Conservation (phyloP, 257 asterid species). For the Nicotiana noctiflora region DNA sequence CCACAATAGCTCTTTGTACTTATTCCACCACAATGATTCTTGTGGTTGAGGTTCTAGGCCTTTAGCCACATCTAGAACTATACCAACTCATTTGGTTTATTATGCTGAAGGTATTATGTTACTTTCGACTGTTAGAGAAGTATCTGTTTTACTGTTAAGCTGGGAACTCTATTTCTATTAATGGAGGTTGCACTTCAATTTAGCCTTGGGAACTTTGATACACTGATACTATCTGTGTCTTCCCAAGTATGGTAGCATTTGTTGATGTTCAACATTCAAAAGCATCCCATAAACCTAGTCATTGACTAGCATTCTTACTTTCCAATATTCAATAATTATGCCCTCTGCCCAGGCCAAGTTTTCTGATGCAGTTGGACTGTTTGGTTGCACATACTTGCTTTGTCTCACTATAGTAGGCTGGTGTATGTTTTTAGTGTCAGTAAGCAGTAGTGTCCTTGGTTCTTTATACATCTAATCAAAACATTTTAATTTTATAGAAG, state of each 20-base stretch:
- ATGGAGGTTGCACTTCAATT: not conserved
- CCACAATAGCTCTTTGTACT: not conserved
- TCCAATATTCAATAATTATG: not conserved
- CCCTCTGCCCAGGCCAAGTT: not conserved
- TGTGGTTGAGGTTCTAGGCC: not conserved
- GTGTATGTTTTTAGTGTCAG: slow-evolving; percentile 1
- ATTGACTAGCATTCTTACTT: not conserved
- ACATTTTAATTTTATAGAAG: not conserved
- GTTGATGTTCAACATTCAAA: not conserved
- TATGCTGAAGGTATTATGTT: not conserved
- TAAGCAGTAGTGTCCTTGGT: not conserved
- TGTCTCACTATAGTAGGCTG: not conserved
- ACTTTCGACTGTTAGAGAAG: not conserved
- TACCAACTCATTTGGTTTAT: not conserved
- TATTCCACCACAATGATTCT: not conserved
- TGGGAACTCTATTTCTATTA: not conserved
- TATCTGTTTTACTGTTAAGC: not conserved
- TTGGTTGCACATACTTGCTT: not conserved
- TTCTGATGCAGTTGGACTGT: not conserved
- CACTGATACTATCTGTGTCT: not conserved
- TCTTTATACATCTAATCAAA: not conserved
- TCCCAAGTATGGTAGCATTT: not conserved
- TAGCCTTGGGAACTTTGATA: not conserved
- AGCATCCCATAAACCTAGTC: not conserved
- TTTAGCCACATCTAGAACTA: not conserved